Base-by-base conservation (phyloP, 768 basidiomycete species). In the Amanita brunnescens region DNA sequence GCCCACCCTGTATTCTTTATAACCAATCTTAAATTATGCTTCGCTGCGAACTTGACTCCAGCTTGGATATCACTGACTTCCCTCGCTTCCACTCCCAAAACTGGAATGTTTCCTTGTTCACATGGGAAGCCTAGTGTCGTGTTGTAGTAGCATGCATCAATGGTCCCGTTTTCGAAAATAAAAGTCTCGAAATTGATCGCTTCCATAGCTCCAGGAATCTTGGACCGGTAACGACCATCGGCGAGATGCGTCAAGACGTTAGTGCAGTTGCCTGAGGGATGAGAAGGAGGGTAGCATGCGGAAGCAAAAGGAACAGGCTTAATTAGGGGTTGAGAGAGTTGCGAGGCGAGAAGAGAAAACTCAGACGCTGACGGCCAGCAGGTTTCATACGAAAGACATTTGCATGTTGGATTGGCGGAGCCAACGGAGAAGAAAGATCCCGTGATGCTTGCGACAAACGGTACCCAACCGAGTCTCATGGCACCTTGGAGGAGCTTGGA, bases 71-170 rank as follows among this genome's bases (percentile, higher is more conserved):
- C 75, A 5, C 52, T 47, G 0, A 64, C 63, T 0, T 61, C 62
- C 4, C 69, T 63, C 0, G 70, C 72, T 52, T 76, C 70, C 3
- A 74, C 73, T 1, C 68, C 71, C 10, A 68, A 54, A 1, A 68
- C 62, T 1, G 76, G 68, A 0, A 76, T 65, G 39, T 67, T 70
- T 13, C 75, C 76, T 55, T 75, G 75, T 1, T 61, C 58, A 52
- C 76, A 78, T 6, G 70, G 65, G 14, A 64, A 40, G 3, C 68
- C 70, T 0, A 72, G 56, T 0, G 64, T 60, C 0, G 70, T 71
- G 50, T 80, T 70, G 38, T 79, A 52, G 33, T 76, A 78, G 68
- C 80, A 83, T 1, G 67, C 70, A 54, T 70, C 70, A 42, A 77
- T 72, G 39, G 73, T 77, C 29, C 71, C 75, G 59, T 47, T 47